These are phyloP conservation scores for Talaromyces funiculosus DNA, from an alignment of 2,329 filamentous ascomycete genomes.

Conservation along the genomic window DNA sequence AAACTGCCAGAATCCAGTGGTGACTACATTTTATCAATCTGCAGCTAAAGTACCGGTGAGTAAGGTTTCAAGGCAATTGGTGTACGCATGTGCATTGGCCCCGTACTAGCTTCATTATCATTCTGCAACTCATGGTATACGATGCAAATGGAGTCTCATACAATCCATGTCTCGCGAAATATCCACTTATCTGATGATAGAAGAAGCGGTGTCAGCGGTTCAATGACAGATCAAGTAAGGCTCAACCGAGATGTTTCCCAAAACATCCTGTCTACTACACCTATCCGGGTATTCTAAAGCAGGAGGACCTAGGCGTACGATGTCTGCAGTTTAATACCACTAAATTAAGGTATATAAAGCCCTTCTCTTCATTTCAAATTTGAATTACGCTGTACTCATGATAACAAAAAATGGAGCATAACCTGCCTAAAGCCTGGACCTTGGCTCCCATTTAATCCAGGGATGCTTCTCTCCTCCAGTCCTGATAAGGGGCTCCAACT, in stretches of 20 bases:
- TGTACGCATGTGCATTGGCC: not conserved
- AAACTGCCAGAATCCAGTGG: not conserved
- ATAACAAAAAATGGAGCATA: not conserved
- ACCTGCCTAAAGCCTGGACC: not conserved
- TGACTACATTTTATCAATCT: not conserved
- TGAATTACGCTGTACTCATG: too few species aligned
- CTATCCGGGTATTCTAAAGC: too few species aligned
- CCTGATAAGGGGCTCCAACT: slow-evolving; percentile 20
- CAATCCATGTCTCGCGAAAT: not conserved
- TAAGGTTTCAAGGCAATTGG: not conserved
- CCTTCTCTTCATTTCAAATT: too few species aligned
- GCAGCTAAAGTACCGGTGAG: not conserved
- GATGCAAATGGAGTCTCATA: not conserved
- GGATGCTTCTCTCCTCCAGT: slow-evolving; percentile 11
- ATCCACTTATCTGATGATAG: not conserved
- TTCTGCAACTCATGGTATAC: too few species aligned
- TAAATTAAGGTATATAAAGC: too few species aligned
- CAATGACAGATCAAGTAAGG: not conserved
- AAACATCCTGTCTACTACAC: not conserved
- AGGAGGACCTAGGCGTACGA: too few species aligned
- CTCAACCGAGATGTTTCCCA: not conserved
- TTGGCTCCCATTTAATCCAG: slow-evolving; percentile 9
- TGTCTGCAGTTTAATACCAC: too few species aligned
- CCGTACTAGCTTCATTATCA: not conserved
- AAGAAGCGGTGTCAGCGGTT: not conserved